These are phyloP conservation scores for Aureobasidium lini DNA, from an alignment of 2,329 filamentous ascomycete species.

Conservation along the genomic window DNA sequence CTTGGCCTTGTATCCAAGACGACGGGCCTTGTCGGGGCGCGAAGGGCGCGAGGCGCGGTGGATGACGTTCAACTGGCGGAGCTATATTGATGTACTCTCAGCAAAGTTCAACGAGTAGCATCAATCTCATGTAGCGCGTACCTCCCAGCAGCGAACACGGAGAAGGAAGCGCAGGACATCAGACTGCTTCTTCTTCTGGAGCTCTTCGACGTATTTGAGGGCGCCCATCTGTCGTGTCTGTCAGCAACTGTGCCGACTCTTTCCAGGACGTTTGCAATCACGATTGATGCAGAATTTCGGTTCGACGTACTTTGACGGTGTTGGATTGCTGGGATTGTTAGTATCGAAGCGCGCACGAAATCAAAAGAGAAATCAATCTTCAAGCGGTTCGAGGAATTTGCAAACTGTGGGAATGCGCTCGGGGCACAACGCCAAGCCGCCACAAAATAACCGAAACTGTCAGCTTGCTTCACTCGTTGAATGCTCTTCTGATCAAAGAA, in stretches of 20 bases:
- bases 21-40: slow-evolving; percentile 99
- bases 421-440: slow-evolving; percentile 2
- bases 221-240: slow-evolving; percentile 77
- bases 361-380: background rate
- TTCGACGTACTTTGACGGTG: slow-evolving; percentile 11
- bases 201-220: slow-evolving; percentile 99
- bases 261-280: background rate
- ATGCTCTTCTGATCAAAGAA: background rate
- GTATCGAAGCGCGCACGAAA: background rate
- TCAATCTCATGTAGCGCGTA: slow-evolving; percentile 44
- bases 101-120: slow-evolving; percentile 99
- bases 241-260: slow-evolving; percentile 1
- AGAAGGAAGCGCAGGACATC: slow-evolving; percentile 99
- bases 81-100: slow-evolving; percentile 99
- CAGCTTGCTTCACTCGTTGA: background rate
- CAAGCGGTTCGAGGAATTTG: background rate
- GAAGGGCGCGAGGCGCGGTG: slow-evolving; percentile 97
- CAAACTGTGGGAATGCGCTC: background rate
- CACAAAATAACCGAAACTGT: background rate
- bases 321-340: slow-evolving; percentile 9
- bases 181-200: slow-evolving; percentile 99
- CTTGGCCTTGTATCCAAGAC: slow-evolving; percentile 99
- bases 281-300: background rate
- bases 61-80: slow-evolving; percentile 99
- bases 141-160: slow-evolving; percentile 99